Percentiles rank a stretch among this genome's conserved stretches.
Conservation (phyloP, 169 alveolate species). For the Eimeria mitis region DNA sequence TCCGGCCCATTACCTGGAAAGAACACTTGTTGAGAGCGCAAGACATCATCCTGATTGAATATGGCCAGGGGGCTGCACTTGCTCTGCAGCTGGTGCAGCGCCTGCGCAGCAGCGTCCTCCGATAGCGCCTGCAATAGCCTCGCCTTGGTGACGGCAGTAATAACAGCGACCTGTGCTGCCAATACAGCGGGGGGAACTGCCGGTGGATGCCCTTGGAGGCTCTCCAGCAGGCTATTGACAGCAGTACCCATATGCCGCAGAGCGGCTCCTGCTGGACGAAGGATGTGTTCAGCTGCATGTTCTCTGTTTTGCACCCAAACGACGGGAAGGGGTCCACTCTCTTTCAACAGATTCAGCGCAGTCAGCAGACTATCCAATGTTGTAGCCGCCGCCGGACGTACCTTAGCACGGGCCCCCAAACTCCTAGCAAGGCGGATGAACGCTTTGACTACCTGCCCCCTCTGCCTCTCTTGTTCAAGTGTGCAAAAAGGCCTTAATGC, state of each 20-base stretch:
- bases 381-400: neutral
- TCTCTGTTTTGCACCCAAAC: neutral
- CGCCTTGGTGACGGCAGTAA: neutral
- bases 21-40: no score
- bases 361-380: neutral
- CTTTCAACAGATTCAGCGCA: neutral
- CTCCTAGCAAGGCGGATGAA: neutral
- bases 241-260: neutral
- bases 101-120: neutral
- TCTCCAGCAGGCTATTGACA: neutral
- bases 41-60: no score
- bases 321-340: neutral
- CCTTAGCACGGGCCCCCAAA: neutral
- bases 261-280: neutral
- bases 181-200: neutral
- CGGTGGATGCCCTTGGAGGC: neutral
- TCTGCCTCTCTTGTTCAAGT: neutral
- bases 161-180: neutral
- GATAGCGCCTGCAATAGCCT: neutral
- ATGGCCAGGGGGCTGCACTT: no score
- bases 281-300: neutral
- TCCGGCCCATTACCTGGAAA: no score
- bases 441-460: neutral
- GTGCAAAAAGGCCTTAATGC: neutral
- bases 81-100: neutral